Evolutionary conservation across 2,329 filamentous ascomycete genomes (phyloP).

Genomic region (Albifimbria verrucaria): DNA sequence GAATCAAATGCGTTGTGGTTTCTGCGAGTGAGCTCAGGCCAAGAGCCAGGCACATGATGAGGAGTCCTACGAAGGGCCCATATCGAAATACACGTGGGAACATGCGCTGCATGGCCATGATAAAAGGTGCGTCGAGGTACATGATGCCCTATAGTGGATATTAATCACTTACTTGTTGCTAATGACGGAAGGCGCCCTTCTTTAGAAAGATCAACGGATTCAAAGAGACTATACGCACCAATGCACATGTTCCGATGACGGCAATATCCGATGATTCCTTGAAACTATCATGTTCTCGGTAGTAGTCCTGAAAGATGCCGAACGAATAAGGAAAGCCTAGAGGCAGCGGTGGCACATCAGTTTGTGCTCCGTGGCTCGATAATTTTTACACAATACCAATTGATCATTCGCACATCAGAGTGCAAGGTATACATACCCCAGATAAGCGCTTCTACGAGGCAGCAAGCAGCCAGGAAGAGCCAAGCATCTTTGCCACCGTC

Average conservation of each 20-base stretch:
- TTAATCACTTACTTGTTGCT: no score
- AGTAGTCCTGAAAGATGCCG: slow-evolving; percentile 70
- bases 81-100: slow-evolving; percentile 38
- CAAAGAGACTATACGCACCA: slow-evolving; percentile 33
- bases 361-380: no score
- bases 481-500: slow-evolving; percentile 31
- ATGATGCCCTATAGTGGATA: slow-evolving; percentile 42
- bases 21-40: slow-evolving; percentile 51
- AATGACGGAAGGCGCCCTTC: no score
- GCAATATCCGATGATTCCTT: slow-evolving; percentile 51
- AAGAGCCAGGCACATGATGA: slow-evolving; percentile 50
- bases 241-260: slow-evolving; percentile 61
- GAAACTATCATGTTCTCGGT: slow-evolving; percentile 58
- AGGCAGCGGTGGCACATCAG: no score
- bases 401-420: neutral
- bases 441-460: slow-evolving; percentile 28
- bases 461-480: slow-evolving; percentile 28
- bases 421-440: slow-evolving; percentile 22
- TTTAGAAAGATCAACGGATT: neutral
- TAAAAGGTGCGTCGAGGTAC: slow-evolving; percentile 50
- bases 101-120: slow-evolving; percentile 42
- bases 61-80: slow-evolving; percentile 41
- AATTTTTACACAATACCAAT: no score
- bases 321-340: slow-evolving; percentile 66
- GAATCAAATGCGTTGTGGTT: slow-evolving; percentile 51